Percentiles rank a stretch among this genome's conserved stretches.
Conservation (phyloP, 169 alveolate species). For the Eimeria maxima region DNA sequence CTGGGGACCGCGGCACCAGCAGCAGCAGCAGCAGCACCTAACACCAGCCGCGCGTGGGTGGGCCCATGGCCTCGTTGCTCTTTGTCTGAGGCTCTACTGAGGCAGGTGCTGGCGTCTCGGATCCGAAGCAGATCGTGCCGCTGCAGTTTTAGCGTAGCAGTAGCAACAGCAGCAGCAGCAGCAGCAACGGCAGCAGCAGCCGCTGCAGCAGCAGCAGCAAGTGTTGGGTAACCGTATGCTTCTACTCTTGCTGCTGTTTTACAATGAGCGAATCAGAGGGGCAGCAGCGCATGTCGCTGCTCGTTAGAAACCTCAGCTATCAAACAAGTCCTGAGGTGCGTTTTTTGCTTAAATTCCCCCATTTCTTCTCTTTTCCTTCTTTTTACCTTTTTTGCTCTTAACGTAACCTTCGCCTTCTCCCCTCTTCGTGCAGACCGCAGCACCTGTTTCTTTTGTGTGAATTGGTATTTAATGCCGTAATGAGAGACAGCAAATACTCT, state of each 20-base stretch:
- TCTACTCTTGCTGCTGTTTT: neutral
- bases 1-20: neutral
- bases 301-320: slow-evolving; percentile 80
- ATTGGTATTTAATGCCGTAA: too few species aligned
- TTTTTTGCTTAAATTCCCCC: neutral
- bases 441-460: neutral
- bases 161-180: slow-evolving; percentile 59
- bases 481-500: too few species aligned
- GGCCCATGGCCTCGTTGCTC: neutral
- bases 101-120: neutral
- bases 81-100: neutral
- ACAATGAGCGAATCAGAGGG: slow-evolving; percentile 73
- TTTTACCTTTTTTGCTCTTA: neutral
- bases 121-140: neutral
- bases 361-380: neutral
- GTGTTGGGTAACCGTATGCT: neutral
- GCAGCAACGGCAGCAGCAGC: neutral
- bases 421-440: neutral
- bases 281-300: slow-evolving; percentile 80
- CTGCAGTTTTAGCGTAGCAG: slow-evolving; percentile 18
- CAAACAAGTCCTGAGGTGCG: slow-evolving; percentile 83
- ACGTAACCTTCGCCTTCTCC: neutral
- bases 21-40: slow-evolving; percentile 58
- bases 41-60: neutral
- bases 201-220: neutral